phyloP scores from a whole-genome alignment of 2,329 filamentous ascomycete species.

The Fusarium duplospermum region DNA sequence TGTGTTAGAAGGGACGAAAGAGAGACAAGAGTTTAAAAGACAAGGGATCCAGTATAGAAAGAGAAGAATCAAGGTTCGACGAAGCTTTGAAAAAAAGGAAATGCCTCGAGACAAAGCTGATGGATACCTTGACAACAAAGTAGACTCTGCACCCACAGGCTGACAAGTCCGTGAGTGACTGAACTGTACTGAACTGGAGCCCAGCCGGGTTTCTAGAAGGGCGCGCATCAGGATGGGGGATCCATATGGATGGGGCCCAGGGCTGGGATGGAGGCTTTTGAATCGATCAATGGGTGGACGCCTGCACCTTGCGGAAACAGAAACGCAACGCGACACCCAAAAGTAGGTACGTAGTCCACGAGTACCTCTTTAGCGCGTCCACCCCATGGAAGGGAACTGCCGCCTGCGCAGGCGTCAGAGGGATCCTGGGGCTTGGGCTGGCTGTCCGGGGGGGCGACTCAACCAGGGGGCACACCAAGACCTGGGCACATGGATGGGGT shows the following conservation, averaged over 20 bases:
- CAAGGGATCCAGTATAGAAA: not conserved
- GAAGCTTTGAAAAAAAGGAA: not conserved
- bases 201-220: constrained; percentile 34
- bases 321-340: constrained; percentile 1
- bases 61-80: not conserved
- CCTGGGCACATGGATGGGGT: not conserved
- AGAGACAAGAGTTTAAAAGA: not conserved
- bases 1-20: constrained; percentile 22
- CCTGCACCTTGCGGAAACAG: constrained; percentile 3
- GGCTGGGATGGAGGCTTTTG: constrained; percentile 11
- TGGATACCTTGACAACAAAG: constrained; percentile 12
- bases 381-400: constrained; percentile 21
- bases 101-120: not conserved
- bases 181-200: not conserved
- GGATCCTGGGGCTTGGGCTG: constrained; percentile 18
- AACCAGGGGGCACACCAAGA: not conserved
- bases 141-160: not conserved
- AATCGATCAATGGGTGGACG: constrained; percentile 6
- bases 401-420: constrained; percentile 28
- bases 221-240: constrained; percentile 5
- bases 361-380: constrained; percentile 29
- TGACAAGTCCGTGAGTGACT: constrained; percentile 11
- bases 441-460: not conserved
- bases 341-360: not conserved
- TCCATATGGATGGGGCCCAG: not conserved